Evolutionary conservation across 2,329 filamentous ascomycete species (phyloP).

Genomic region (Fusarium cicatricum): DNA sequence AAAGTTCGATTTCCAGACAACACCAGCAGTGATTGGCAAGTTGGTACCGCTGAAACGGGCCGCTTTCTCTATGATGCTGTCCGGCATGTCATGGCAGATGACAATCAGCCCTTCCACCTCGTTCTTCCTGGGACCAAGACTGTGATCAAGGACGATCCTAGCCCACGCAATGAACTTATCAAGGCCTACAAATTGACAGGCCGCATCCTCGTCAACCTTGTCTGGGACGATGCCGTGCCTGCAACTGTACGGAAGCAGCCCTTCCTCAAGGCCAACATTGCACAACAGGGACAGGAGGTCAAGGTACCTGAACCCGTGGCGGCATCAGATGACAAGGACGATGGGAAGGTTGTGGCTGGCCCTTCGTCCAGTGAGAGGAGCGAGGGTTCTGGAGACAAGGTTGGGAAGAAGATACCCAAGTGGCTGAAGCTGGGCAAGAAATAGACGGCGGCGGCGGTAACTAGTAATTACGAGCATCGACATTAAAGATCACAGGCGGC

Average conservation of each 20-base stretch:
- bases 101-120: constrained; percentile 74
- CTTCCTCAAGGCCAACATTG: constrained; percentile 67
- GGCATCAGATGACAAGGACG: constrained; percentile 51
- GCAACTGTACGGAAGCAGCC: constrained; percentile 60
- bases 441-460: constrained; percentile 28
- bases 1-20: constrained; percentile 91
- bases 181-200: constrained; percentile 74
- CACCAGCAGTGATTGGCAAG: constrained; percentile 76
- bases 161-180: constrained; percentile 68
- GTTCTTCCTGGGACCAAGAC: constrained; percentile 66
- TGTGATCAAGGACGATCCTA: constrained; percentile 56
- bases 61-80: constrained; percentile 79
- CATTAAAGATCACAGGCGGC: constrained; percentile 23
- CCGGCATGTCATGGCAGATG: constrained; percentile 71
- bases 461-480: not conserved
- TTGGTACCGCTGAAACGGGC: constrained; percentile 74
- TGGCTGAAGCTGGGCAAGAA: constrained; percentile 82
- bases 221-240: constrained; percentile 74
- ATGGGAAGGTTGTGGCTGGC: constrained; percentile 22
- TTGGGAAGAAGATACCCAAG: constrained; percentile 78
- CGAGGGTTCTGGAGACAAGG: constrained; percentile 58
- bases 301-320: constrained; percentile 66
- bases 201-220: constrained; percentile 76
- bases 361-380: constrained; percentile 47
- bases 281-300: constrained; percentile 70